Evolutionary conservation across 257 asterid species (phyloP), one percentile per base, ranked within the genome.

Genomic region (Solanum gandarillasii): DNA sequence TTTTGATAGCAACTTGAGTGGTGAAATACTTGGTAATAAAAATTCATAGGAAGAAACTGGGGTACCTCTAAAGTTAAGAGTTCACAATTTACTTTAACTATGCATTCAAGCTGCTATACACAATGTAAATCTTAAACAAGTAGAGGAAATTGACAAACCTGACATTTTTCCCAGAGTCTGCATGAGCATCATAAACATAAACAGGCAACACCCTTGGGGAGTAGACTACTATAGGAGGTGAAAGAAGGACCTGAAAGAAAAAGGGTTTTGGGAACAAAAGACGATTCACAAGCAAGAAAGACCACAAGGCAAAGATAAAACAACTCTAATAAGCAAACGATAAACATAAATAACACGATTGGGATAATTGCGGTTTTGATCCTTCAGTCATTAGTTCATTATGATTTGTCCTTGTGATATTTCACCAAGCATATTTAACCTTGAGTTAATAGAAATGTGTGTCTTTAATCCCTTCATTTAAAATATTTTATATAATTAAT

Each of bases 161-260:
- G 93, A 97, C 99, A 88, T 97, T 97, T 91, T 97, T 93, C 58
- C 99, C 99, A 93, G 94, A 94, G 92, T 97, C 99, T 52, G 99
- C 99, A 91, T 96, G 99, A 89, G 99, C 99, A 96, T 97, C 99
- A 86, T 97, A 97, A 90, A 97, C 96, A 92, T 97, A 97, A 68
- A 97, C 99, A 55, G 99, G 99, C 91, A 97, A 89, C 55, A 97
- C 99, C 92, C 99, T 92, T 20, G 99, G 99, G 87, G 99, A 97
- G 91, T 97, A 97, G 87, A 97, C 98, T 82, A 96, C 99, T 70
- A 97, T 93, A 74, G 99, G 99, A 89, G 99, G 99, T 87, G 99
- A 97, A 90, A 96, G 99, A 89, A 97, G 98, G 90, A 96, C 99
- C 99, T 97, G 91, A 88, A 84, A 70, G 48, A 23, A 46, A 39